Percentiles rank a stretch among this genome's conserved stretches.
These are phyloP conservation scores for Angomonas ambiguus DNA, from an alignment of 208 protist genomes.

Conservation along the genomic window DNA sequence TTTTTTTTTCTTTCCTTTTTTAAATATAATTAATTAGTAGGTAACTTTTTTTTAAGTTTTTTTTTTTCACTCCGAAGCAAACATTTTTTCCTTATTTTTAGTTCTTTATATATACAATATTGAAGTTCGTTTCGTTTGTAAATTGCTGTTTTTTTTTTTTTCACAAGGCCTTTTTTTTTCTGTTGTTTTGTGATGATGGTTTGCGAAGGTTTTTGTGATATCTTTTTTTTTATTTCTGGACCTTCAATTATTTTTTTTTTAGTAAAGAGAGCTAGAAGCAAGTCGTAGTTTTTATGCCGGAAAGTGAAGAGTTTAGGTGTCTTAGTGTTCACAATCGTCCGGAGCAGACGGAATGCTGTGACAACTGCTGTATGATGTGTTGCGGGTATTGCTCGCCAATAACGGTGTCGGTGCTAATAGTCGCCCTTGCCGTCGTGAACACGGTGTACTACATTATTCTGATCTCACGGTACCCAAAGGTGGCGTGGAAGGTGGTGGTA, in stretches of 20 bases:
- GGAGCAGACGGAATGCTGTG: conserved; percentile 16
- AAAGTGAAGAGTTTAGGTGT: conserved; percentile 7
- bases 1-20: neutral
- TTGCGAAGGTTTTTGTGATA: too few species aligned
- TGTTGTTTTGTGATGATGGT: too few species aligned
- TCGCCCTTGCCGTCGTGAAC: conserved; percentile 19
- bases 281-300: neutral
- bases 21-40: neutral
- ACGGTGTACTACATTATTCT: conserved; percentile 35
- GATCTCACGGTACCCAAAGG: conserved; percentile 19
- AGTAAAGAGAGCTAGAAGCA: neutral
- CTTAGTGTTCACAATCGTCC: conserved; percentile 35
- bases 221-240: conserved; percentile 10
- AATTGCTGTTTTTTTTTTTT: conserved; percentile 8
- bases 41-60: neutral
- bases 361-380: conserved; percentile 35
- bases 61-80: conserved; percentile 7
- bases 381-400: conserved; percentile 38
- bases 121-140: too few species aligned
- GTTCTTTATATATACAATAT: too few species aligned
- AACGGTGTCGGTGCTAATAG: conserved; percentile 35
- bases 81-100: too few species aligned
- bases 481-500: conserved; percentile 37
- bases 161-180: neutral
- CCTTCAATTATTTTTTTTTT: neutral